phyloP scores from a whole-genome alignment of 176 grass and related monocot species.

The Oryza glaberrima region DNA sequence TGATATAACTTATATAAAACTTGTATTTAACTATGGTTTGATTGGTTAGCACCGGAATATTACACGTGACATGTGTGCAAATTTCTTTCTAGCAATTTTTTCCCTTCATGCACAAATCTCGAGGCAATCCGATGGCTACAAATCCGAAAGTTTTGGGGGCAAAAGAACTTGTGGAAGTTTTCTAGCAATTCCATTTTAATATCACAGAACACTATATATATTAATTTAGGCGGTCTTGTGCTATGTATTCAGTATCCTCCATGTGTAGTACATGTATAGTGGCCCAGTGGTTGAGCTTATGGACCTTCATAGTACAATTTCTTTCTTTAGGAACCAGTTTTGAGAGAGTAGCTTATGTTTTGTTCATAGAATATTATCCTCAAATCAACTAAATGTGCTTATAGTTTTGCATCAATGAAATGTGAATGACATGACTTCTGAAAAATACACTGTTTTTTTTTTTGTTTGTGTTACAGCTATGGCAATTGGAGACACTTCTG shows the following conservation, averaged over 20 bases:
- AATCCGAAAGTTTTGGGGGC: too few relatives aligned
- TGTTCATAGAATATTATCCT: constrained; percentile 18
- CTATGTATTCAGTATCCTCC: background rate
- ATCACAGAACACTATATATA: background rate
- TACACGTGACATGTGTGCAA: too few relatives aligned
- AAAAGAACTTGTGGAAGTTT: too few relatives aligned
- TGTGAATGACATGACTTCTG: background rate
- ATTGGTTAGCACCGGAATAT: too few relatives aligned
- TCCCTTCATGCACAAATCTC: too few relatives aligned
- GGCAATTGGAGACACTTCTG: constrained; percentile 94
- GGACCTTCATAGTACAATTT: background rate
- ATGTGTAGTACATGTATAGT: background rate
- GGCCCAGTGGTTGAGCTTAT: background rate
- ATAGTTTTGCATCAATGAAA: background rate
- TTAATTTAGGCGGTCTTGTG: background rate
- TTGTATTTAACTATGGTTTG: too few relatives aligned
- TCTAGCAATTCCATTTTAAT: background rate
- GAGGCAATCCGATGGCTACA: too few relatives aligned
- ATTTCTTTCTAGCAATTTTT: too few relatives aligned
- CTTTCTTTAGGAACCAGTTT: background rate
- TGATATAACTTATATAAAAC: too few relatives aligned
- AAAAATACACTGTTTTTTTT: background rate
- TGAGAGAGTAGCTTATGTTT: background rate
- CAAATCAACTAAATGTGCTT: background rate
- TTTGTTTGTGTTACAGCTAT: constrained; percentile 59